Evolutionary conservation across 441 rosid species (phyloP).

Genomic region (Populus tomentosa): DNA sequence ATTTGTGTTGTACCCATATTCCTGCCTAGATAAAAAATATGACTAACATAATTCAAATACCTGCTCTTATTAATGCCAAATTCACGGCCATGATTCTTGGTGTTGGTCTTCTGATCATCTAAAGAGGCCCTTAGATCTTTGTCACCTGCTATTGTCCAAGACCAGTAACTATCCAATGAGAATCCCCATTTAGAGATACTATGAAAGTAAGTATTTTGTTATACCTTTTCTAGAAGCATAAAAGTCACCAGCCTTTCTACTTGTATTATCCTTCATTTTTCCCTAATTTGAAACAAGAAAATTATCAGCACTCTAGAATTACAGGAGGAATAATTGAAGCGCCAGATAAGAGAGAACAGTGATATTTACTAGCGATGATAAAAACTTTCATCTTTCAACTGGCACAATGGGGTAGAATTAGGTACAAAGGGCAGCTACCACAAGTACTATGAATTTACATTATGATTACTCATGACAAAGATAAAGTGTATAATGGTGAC

Average conservation of each 20-base stretch:
- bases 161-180: constrained; percentile 23
- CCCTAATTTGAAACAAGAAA: constrained; percentile 35
- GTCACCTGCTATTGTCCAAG: constrained; percentile 21
- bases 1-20: constrained; percentile 1
- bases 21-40: constrained; percentile 11
- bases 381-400: background rate
- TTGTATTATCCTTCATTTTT: constrained; percentile 28
- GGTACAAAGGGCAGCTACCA: background rate
- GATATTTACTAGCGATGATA: background rate
- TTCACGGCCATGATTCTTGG: constrained; percentile 35
- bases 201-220: background rate
- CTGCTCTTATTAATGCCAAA: constrained; percentile 31
- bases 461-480: background rate
- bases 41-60: constrained; percentile 28
- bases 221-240: constrained; percentile 44
- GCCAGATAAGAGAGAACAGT: background rate
- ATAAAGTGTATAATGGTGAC: background rate
- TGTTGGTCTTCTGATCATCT: constrained; percentile 28
- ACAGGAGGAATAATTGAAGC: background rate
- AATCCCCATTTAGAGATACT: constrained; percentile 13
- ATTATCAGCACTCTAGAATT: background rate
- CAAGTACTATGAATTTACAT: background rate
- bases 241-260: constrained; percentile 26
- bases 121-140: constrained; percentile 23
- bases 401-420: background rate